These are phyloP conservation scores for Aspergillus sp. DNA, from an alignment of 2,329 filamentous ascomycete species.

Conservation along the genomic window DNA sequence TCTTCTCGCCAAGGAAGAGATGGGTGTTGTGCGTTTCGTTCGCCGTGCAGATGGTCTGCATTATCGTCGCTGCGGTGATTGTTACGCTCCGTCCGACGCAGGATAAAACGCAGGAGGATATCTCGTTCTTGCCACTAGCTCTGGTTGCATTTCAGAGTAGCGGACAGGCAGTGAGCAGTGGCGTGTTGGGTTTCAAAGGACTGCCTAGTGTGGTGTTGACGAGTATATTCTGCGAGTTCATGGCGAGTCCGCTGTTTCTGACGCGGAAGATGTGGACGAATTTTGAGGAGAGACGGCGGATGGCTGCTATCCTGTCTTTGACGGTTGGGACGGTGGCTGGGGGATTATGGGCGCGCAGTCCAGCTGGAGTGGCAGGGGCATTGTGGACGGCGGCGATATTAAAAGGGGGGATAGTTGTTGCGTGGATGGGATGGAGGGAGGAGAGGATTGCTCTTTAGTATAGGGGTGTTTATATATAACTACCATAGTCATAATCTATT, in stretches of 20 bases:
- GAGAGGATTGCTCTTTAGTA: constrained; percentile 19
- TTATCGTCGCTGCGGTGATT: constrained; percentile 50
- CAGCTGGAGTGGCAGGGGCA: constrained; percentile 48
- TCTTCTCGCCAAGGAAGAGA: constrained; percentile 26
- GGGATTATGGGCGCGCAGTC: constrained; percentile 51
- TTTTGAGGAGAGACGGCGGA: constrained; percentile 50
- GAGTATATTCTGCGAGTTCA: constrained; percentile 76
- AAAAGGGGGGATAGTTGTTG: constrained; percentile 52
- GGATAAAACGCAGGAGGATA: constrained; percentile 37
- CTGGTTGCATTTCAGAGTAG: constrained; percentile 72
- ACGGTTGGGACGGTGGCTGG: constrained; percentile 51
- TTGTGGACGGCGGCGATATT: constrained; percentile 57
- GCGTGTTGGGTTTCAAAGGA: constrained; percentile 64
- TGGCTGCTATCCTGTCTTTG: constrained; percentile 48
- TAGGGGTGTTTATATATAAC: not conserved
- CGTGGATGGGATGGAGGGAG: constrained; percentile 59
- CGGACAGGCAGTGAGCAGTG: constrained; percentile 71
- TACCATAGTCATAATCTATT: not conserved
- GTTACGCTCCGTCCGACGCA: constrained; percentile 46
- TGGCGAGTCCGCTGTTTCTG: constrained; percentile 51
- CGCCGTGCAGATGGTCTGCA: constrained; percentile 47
- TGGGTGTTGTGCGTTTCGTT: constrained; percentile 50
- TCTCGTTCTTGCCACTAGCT: constrained; percentile 61
- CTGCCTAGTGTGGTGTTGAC: constrained; percentile 76
- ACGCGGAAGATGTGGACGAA: constrained; percentile 30